These are phyloP conservation scores for Theileria orientalis DNA, from an alignment of 169 alveolate species.

Conservation along the genomic window DNA sequence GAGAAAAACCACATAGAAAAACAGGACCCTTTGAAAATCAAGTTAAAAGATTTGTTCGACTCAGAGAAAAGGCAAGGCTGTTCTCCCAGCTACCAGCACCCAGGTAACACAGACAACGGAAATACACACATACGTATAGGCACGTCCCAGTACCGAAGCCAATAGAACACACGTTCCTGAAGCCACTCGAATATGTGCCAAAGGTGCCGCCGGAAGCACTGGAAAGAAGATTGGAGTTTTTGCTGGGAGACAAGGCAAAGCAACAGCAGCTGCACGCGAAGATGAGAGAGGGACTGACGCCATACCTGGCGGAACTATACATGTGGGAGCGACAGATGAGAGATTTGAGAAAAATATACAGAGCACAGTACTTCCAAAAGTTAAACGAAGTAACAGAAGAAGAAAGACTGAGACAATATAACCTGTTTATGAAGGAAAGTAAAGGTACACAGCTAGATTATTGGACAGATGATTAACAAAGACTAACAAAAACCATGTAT, in stretches of 20 bases:
- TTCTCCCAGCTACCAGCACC: slow-evolving; percentile 77
- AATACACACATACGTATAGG: slow-evolving; percentile 12
- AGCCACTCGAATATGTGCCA: slow-evolving; percentile 73
- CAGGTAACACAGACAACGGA: slow-evolving; percentile 27
- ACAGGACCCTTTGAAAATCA: slow-evolving; percentile 81
- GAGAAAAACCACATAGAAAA: slow-evolving; percentile 78
- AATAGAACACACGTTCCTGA: slow-evolving; percentile 41
- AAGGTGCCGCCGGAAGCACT: slow-evolving; percentile 72
- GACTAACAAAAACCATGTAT: no score
- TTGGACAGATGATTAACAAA: no score
- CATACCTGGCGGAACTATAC: slow-evolving; percentile 79
- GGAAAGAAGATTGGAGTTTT: slow-evolving; percentile 74
- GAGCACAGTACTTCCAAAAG: slow-evolving; percentile 81
- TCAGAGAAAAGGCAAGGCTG: slow-evolving; percentile 75
- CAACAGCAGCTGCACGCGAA: slow-evolving; percentile 77
- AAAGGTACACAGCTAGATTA: slow-evolving; percentile 68
- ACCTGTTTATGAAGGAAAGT: slow-evolving; percentile 39
- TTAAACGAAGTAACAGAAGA: slow-evolving; percentile 77
- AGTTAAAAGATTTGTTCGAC: slow-evolving; percentile 73
- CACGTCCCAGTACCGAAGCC: slow-evolving; percentile 71
- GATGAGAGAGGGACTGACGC: slow-evolving; percentile 80
- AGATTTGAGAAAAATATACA: slow-evolving; percentile 74
- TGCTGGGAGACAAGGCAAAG: slow-evolving; percentile 71
- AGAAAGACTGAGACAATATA: slow-evolving; percentile 73
- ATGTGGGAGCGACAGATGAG: slow-evolving; percentile 86